Percentiles rank a stretch among this genome's conserved stretches.
Conservation (phyloP, 1,139 yeast species). For the Kodamaea anthophila region DNA sequence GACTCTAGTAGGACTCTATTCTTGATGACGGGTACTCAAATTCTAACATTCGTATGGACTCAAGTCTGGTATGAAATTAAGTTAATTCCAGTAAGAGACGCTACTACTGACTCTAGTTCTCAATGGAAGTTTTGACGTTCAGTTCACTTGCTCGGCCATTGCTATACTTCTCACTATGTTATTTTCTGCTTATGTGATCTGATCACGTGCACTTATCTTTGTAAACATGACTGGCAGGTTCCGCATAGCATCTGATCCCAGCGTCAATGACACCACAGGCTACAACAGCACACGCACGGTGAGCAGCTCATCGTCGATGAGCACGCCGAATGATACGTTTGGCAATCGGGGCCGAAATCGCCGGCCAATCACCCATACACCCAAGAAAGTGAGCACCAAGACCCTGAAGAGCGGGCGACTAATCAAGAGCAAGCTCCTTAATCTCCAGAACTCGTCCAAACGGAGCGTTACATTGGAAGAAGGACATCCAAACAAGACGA, state of each 20-base stretch:
- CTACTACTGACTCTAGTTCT: too few species aligned
- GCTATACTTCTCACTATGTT: too few species aligned
- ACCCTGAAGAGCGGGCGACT: slow-evolving; percentile 12
- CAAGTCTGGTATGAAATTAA: too few species aligned
- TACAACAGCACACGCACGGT: slow-evolving; percentile 16
- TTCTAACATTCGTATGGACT: too few species aligned
- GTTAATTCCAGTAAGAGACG: too few species aligned
- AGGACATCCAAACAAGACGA: slow-evolving; percentile 12
- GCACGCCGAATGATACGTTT: slow-evolving; percentile 19
- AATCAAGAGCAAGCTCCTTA: slow-evolving; percentile 18
- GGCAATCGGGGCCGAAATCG: slow-evolving; percentile 8
- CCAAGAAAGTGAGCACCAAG: slow-evolving; percentile 10
- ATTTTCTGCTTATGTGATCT: too few species aligned
- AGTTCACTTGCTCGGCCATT: too few species aligned
- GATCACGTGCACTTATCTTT: slow-evolving; percentile 2
- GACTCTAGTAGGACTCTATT: too few species aligned
- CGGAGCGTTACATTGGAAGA: slow-evolving; percentile 6
- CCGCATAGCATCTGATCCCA: slow-evolving; percentile 2
- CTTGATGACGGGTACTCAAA: too few species aligned
- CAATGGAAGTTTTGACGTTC: too few species aligned
- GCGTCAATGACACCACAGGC: slow-evolving; percentile 4
- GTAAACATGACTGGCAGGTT: slow-evolving; percentile 2
- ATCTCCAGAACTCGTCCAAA: slow-evolving; percentile 19
- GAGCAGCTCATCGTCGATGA: slow-evolving; percentile 21
- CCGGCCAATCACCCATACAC: slow-evolving; percentile 2